Evolutionary conservation across 2,329 filamentous ascomycete genomes (phyloP), one percentile per base, ranked within the genome.

Genomic region (Colletotrichum viniferum): DNA sequence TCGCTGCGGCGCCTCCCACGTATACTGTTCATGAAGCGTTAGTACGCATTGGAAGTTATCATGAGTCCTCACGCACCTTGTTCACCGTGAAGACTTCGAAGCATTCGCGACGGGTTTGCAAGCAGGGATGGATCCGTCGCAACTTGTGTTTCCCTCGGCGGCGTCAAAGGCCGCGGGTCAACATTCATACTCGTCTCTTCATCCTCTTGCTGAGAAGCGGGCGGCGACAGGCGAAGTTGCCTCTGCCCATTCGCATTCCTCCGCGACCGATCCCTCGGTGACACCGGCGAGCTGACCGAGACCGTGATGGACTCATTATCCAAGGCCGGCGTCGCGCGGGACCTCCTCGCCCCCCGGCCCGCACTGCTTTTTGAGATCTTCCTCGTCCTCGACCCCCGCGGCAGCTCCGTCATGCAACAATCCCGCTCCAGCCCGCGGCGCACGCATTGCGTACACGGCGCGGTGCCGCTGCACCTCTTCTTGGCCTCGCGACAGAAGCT

Each of bases 391-490:
- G 43, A 52, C 10, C 43, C 43, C 0, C 43, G 43, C 10, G 43
- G 43, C 43, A 52, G 43, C n/a, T 52, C 43, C 0, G 43, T 52
- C 43, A 52, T 52, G 1, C n/a, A 52, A 1, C 43, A 52, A 0
- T 52, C 43, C 10, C 43, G 10, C 43, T 52, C n/a, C 43, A 52
- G n/a, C 10, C 87, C 87, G 21, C 86, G 85, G 8, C 84, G 82
- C 8, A 86, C 81, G 71, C 88, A 90, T 62, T 87, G 86, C 0
- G 84, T 82, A 76, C 88, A 90, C 2, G 88, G 88, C 4, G 86
- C 85, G 1, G 83, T 84, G 13, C 86, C 88, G 71, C 85, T 87
- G 78, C 88, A 90, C 77, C 87, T 82, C 80, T 88, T 89, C 81
- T 90, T 90, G 10, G 87, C 85, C n/a, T 84, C 82, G 32, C 87